These are phyloP conservation scores for Orbilia ellipsospora DNA, from an alignment of 2,329 filamentous ascomycete species.

Conservation along the genomic window DNA sequence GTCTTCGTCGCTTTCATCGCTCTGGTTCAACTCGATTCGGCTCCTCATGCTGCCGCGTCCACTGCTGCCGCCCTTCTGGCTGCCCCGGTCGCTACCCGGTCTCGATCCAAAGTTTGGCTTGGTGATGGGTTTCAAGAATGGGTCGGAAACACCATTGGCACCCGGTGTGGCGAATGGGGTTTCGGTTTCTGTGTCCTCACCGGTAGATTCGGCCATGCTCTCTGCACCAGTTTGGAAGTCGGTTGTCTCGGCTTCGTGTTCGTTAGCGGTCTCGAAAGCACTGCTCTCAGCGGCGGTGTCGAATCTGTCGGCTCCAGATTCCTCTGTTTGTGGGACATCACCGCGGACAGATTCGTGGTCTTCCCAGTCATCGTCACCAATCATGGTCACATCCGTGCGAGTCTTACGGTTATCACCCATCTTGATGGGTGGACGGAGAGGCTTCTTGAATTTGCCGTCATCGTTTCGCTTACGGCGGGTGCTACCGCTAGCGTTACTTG, in stretches of 20 bases:
- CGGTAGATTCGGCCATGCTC: constrained; percentile 73
- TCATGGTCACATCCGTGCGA: constrained; percentile 80
- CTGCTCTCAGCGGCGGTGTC: constrained; percentile 81
- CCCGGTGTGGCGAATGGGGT: constrained; percentile 57
- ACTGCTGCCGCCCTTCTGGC: constrained; percentile 60
- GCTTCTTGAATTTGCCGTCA: constrained; percentile 80
- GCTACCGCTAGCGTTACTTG: constrained; percentile 67
- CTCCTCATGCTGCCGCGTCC: constrained; percentile 44
- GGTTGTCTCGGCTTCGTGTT: constrained; percentile 80
- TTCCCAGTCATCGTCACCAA: constrained; percentile 77
- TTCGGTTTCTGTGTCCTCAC: constrained; percentile 87
- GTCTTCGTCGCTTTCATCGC: constrained; percentile 69
- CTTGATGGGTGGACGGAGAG: constrained; percentile 72
- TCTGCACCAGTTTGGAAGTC: constrained; percentile 95
- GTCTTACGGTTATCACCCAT: constrained; percentile 79
- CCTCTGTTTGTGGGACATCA: constrained; percentile 60
- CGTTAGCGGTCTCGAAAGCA: constrained; percentile 71
- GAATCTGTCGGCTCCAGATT: constrained; percentile 73
- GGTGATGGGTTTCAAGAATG: constrained; percentile 62
- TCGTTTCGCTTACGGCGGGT: constrained; percentile 73
- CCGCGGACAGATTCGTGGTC: constrained; percentile 61
- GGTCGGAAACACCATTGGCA: constrained; percentile 64
- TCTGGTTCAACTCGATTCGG: constrained; percentile 25
- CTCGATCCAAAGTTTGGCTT: constrained; percentile 54
- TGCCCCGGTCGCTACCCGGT: constrained; percentile 36